Evolutionary conservation across 345 rosid species (phyloP), one percentile per base, ranked within the genome.

Genomic region (Syzygium jambos): DNA sequence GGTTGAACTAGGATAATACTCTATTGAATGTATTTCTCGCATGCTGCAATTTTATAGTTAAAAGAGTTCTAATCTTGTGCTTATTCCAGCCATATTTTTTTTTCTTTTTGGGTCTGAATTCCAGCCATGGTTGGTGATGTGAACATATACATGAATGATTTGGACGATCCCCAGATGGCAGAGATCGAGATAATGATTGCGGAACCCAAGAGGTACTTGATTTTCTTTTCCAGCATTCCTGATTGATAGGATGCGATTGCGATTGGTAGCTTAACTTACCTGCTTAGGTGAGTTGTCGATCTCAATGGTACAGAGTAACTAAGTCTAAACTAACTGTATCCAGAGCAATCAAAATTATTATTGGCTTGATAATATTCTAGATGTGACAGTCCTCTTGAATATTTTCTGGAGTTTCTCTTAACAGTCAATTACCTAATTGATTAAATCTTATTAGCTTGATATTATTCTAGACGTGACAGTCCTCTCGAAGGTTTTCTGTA

Each of bases 101-200:
- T 10, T 34, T 84, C 51, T 68, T 27, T 43, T 43, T 43, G 46
- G 57, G 54, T 46, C 53, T 59, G 65, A 86, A 87, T 89, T 78
- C 85, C 96, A 96, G 97, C 97, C 19, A 96, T 98, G 98, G 92
- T 93, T 6, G 98, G 99, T 85, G 99, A 96, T 92, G 98, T 96
- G 88, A 96, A 98, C 86, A 91, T 95, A 86, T 98, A 96, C 92
- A 93, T 95, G 99, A 98, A 96, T 89, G 99, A 98, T 90, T 86
- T 94, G 90, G 99, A 98, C 49, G 95, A 96, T 87, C 92, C 94
- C 56, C 95, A 93, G 55, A 84, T 94, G 90, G 98, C 97, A 65
- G 99, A 95, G 91, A 89, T 96, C 23, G 99, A 98, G 89, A 96
- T 98, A 90, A 98, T 98, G 99, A 95, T 98, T 80, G 98, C 98